Evolutionary conservation across 1,139 yeast species (phyloP).

Genomic region (Sugiyamaella japonica): DNA sequence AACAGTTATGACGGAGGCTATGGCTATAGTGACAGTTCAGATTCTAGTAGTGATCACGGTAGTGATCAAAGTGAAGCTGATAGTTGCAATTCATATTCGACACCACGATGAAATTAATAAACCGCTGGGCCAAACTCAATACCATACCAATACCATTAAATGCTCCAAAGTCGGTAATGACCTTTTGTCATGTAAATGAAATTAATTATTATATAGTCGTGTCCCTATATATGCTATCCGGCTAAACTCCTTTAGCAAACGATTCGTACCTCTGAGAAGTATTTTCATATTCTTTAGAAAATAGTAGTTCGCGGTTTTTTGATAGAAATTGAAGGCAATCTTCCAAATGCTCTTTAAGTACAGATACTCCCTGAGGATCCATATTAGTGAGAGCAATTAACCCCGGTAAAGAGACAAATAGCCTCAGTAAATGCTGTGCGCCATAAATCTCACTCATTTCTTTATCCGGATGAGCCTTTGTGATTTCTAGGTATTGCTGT

Average conservation of each 20-base stretch:
- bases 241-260: slow-evolving; percentile 39
- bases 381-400: slow-evolving; percentile 73
- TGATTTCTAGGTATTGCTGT: slow-evolving; percentile 67
- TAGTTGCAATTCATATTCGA: slow-evolving; percentile 10
- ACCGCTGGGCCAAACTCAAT: background rate
- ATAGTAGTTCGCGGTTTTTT: slow-evolving; percentile 49
- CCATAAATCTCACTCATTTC: slow-evolving; percentile 62
- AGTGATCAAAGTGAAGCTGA: slow-evolving; percentile 13
- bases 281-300: slow-evolving; percentile 50
- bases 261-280: slow-evolving; percentile 67
- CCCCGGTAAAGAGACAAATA: slow-evolving; percentile 78
- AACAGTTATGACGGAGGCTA: slow-evolving; percentile 3
- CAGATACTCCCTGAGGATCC: slow-evolving; percentile 72
- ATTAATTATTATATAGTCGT: slow-evolving; percentile 1
- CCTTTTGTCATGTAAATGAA: background rate
- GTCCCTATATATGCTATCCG: slow-evolving; percentile 3
- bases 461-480: slow-evolving; percentile 43
- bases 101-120: slow-evolving; percentile 6
- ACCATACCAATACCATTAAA: background rate
- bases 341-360: slow-evolving; percentile 55
- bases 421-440: slow-evolving; percentile 68
- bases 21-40: slow-evolving; percentile 8
- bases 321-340: slow-evolving; percentile 53
- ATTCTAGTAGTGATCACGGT: slow-evolving; percentile 18
- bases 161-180: background rate